Base-by-base conservation (phyloP, 306 rosid genomes). In the Dryas alaskensis region DNA sequence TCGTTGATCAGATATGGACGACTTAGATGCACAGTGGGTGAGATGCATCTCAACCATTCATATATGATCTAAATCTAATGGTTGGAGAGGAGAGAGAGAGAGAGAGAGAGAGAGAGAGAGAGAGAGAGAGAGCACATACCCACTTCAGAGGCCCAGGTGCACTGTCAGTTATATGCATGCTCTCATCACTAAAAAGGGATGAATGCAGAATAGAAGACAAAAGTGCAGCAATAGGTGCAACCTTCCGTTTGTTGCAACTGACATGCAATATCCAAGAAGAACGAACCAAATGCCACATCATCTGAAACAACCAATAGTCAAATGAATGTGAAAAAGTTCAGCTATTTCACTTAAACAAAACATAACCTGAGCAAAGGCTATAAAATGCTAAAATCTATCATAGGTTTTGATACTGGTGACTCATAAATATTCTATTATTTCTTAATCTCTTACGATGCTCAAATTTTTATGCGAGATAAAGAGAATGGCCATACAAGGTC, bases 171-270 rank as follows among this genome's bases (percentile, higher is more conserved):
- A 81, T 80, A 84, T 93, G 98, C 98, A 93, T 89, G 62, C 65
- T 84, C 83, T 82, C 95, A 47, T 93, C 92, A 73, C 81, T 76
- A 88, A 93, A 91, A 42, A 90, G 72, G 19, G 89, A 86, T 73
- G 92, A 76, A 83, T 93, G 98, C 77, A 93, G 81, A 88, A 93
- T 88, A 75, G 98, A 89, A 62, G 97, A 93, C 78, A 93, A 83
- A 80, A 93, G 94, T 51, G 92, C 96, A 78, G 98, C 97, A 81
- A 93, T 91, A 61, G 95, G 92, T 68, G 97, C 92, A 82, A 91
- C 91, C 77, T 94, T 89, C 69, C 98, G 84, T 83, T 93, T 93
- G 84, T 93, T 93, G 85, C 97, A 93, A 86, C 87, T 91, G 75
- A 81, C 65, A 70, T 93, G 98, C 86, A 93, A 83, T 84, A 91